A percentile compares a stretch with the other conserved stretches of the same genome.
Conservation (phyloP, 257 asterid species). For the Galeopsis tetrahit region DNA sequence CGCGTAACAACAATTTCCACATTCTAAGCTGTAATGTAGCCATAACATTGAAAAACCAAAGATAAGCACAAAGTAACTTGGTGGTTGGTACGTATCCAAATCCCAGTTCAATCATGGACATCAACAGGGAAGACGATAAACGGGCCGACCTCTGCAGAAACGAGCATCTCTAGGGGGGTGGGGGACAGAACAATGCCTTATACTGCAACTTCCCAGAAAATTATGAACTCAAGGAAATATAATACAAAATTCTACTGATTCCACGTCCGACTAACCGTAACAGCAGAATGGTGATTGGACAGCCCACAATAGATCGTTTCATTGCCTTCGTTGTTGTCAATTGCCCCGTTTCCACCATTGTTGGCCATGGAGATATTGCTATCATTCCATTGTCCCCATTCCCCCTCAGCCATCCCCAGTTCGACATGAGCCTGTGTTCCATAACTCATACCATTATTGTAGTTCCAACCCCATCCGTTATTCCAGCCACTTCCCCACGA, state of each 20-base stretch:
- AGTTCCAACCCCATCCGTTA: conserved; percentile 32
- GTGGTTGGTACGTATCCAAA: not conserved
- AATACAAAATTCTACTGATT: conserved; percentile 33
- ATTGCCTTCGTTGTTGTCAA: conserved; percentile 24
- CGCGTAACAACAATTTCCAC: not conserved
- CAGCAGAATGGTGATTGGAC: conserved; percentile 32
- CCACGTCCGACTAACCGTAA: conserved; percentile 45
- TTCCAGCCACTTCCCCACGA: conserved; percentile 45
- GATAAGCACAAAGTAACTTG: conserved; percentile 3
- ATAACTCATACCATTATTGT: conserved; percentile 20
- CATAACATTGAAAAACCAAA: not conserved
- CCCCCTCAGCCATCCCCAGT: conserved; percentile 26
- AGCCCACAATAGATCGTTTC: conserved; percentile 29
- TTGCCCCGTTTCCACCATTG: not conserved
- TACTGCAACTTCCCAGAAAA: conserved; percentile 33
- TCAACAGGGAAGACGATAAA: conserved; percentile 13
- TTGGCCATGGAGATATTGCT: no score
- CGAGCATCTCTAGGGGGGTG: conserved; percentile 10
- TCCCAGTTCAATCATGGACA: no score
- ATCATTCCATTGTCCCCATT: conserved; percentile 31
- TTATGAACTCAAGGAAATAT: conserved; percentile 28
- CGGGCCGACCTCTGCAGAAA: conserved; percentile 4
- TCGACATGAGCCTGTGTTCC: conserved; percentile 4
- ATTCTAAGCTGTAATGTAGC: no score
- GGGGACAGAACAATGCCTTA: conserved; percentile 15